These are phyloP conservation scores for Roridomyces roridus DNA, from an alignment of 768 basidiomycete species.

Conservation along the genomic window DNA sequence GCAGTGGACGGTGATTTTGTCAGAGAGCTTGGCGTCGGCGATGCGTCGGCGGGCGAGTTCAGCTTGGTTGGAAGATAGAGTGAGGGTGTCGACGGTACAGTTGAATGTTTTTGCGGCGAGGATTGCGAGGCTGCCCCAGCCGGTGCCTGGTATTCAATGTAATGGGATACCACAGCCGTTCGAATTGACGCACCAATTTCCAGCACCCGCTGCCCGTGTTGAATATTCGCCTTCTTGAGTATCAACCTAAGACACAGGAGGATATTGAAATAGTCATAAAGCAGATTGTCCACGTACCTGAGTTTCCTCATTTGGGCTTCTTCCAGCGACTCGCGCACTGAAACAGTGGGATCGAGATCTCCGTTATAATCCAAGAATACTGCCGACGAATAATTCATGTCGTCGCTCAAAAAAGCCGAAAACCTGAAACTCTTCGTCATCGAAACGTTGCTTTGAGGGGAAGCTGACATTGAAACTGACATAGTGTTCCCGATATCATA, in stretches of 20 bases:
- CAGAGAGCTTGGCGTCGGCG: conserved; percentile 40
- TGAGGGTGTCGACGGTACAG: conserved; percentile 59
- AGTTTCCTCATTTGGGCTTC: conserved; percentile 27
- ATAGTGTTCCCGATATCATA: conserved; percentile 62
- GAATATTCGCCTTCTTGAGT: conserved; percentile 54
- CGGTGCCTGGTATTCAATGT: conserved; percentile 39
- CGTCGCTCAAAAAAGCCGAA: conserved; percentile 45
- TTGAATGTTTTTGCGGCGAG: conserved; percentile 46
- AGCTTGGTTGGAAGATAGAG: conserved; percentile 57
- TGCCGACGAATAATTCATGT: conserved; percentile 65
- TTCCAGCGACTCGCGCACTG: conserved; percentile 23
- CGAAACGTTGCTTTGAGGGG: background rate
- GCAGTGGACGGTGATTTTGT: conserved; percentile 54
- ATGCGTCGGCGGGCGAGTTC: conserved; percentile 49
- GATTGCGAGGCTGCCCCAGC: conserved; percentile 61
- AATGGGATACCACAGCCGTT: background rate
- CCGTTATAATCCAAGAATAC: conserved; percentile 44
- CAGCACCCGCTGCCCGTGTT: conserved; percentile 52
- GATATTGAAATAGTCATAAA: background rate
- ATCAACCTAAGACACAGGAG: conserved; percentile 40
- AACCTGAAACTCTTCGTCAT: background rate
- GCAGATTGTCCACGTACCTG: conserved; percentile 11
- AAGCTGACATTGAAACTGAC: conserved; percentile 34
- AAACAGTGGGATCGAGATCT: conserved; percentile 48
- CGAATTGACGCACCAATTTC: conserved; percentile 41